Evolutionary conservation across 768 basidiomycete species (phyloP), one percentile per base, ranked within the genome.

Genomic region (Boletus reticulatus): DNA sequence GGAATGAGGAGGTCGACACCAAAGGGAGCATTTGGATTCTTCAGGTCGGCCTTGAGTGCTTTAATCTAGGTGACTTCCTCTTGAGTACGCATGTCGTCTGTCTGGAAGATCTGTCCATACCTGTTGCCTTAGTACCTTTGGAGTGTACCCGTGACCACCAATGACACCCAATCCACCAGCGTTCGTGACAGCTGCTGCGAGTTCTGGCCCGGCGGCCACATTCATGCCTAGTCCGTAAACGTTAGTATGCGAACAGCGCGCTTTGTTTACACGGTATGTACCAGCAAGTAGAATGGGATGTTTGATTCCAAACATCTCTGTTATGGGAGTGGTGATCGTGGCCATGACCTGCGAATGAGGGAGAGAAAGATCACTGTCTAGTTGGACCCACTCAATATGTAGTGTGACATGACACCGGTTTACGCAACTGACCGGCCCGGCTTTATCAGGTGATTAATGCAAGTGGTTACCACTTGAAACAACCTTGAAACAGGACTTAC

Each of bases 141-240:
- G 89, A 4, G 92, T 92, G 68, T 88, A 94, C 0, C 91, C 91
- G 32, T 89, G 78, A 51, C 94, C 94, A 37, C 94, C 94, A 57
- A 98, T 92, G 49, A 96, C 92, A 59, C 94, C 94, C 42, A 97
- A 63, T 49, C 94, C 94, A 46, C 94, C 94, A 27, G 93, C 94
- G 65, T 96, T 97, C 43, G 92, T 92, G 54, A 96, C 94, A 38
- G 92, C 94, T 39, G 94, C 94, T 17, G 93, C 94, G 24, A 95
- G 83, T 70, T 94, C 92, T 17, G 94, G 82, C 22, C 85, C 85
- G 8, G 83, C 82, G 19, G 84, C 83, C 16, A 84, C 83, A 59
- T 85, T 85, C 83, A 84, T 84, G 31, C 85, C 81, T 80, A 39
- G 39, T 43, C 14, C n/a, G 7, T 38, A 37, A 27, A 10, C 12